Evolutionary conservation across 305 asterid genomes (phyloP), one percentile per base, ranked within the genome.

Genomic region (Rubia occidens): DNA sequence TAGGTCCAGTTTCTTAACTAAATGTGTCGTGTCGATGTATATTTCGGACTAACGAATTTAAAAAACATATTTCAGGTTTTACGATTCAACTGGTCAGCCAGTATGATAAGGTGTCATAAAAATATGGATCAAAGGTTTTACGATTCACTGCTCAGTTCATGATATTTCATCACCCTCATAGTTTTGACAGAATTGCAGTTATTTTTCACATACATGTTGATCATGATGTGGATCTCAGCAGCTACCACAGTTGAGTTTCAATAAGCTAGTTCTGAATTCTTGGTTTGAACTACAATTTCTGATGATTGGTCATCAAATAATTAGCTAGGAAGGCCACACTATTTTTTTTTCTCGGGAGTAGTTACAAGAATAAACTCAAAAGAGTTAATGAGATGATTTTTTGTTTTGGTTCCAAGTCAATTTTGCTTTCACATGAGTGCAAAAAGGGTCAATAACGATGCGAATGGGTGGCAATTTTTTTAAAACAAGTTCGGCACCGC

Each of bases 201-300:
- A 10, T 6, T 32, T 43, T 42, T 13, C 60, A 17, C 45, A 40
- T 64, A 65, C 21, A 14, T 11, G 43, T 43, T 55, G 61, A 72
- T 72, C 60, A 58, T 56, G 71, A 32, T 29, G 67, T 55, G 51
- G 71, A 42, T 40, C 24, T 64, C 13, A 54, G 63, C 51, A 24
- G 43, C 14, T 29, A 39, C 15, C 55, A 20, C 58, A 51, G 24
- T 54, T 72, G 15, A 15, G 44, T 39, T 72, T 17, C 11, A 65
- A 29, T 43, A 65, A 56, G 42, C 15, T 66, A 11, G 40, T 32
- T 71, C 58, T 2, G 44, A 18, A 18, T 3, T 37, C 35, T 53
- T 14, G 24, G 2, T 63, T 63, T 21, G 8, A 8, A 53, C 24
- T 11, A 35, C 51, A 47, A 39, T 13, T 71, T 54, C 43, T 0